Evolutionary conservation across 2,329 filamentous ascomycete genomes (phyloP).

Genomic region (Pyrenophora seminiperda): DNA sequence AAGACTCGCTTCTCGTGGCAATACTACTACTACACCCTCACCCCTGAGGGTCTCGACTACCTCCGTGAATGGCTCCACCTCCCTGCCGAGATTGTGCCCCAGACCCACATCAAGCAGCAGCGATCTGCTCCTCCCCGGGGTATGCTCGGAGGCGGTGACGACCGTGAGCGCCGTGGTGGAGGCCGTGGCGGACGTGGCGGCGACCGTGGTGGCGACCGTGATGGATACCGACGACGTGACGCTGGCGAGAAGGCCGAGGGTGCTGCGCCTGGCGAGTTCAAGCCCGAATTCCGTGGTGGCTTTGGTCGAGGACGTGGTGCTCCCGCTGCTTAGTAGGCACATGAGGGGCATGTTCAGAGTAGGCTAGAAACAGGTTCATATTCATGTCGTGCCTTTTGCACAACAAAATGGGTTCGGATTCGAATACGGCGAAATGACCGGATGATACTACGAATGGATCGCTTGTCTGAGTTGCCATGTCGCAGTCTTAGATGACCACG

Average conservation of each 20-base stretch:
- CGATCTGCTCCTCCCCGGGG: constrained; percentile 96
- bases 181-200: constrained; percentile 67
- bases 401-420: constrained; percentile 45
- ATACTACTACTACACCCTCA: constrained; percentile 97
- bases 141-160: constrained; percentile 81
- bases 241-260: constrained; percentile 56
- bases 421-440: constrained; percentile 46
- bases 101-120: constrained; percentile 99
- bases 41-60: constrained; percentile 99
- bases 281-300: constrained; percentile 52
- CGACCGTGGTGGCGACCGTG: constrained; percentile 72
- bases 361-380: constrained; percentile 29
- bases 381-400: constrained; percentile 38
- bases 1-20: constrained; percentile 95
- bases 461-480: constrained; percentile 32
- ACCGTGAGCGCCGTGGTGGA: constrained; percentile 77
- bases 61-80: constrained; percentile 99
- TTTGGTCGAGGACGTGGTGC: constrained; percentile 49
- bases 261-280: constrained; percentile 51
- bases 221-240: constrained; percentile 85
- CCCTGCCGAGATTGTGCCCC: constrained; percentile 97
- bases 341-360: constrained; percentile 26
- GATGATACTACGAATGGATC: constrained; percentile 48
- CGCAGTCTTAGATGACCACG: constrained; percentile 33
- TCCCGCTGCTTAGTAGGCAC: constrained; percentile 44